These are phyloP conservation scores for Entomortierella parvispora DNA, from an alignment of 192 early-diverging fungal genomes.

Conservation along the genomic window DNA sequence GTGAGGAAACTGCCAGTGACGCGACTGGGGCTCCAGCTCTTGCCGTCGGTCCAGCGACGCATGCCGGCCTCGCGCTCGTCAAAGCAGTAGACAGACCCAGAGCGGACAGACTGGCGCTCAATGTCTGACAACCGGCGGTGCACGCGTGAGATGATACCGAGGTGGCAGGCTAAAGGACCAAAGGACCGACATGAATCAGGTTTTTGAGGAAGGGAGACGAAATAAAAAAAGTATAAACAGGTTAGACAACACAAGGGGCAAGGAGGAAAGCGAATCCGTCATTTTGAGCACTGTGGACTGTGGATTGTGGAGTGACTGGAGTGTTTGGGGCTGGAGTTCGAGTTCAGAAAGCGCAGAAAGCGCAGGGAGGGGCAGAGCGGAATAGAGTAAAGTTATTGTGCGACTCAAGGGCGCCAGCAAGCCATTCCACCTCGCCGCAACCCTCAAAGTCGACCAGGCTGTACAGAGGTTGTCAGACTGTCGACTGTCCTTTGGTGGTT, in stretches of 20 bases:
- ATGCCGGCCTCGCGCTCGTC: conserved; percentile 93
- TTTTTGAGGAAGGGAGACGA: too few species aligned
- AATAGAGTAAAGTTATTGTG: too few species aligned
- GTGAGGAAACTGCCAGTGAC: conserved; percentile 91
- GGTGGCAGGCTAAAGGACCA: conserved; percentile 71
- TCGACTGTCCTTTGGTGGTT: too few species aligned
- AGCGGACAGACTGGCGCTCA: conserved; percentile 82
- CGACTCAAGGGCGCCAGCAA: too few species aligned
- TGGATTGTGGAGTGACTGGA: not conserved
- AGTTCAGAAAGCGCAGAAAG: not conserved
- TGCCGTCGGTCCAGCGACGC: conserved; percentile 93
- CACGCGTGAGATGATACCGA: conserved; percentile 76
- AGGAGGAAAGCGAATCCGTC: not conserved
- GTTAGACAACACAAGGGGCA: conserved; percentile 2
- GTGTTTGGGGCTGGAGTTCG: not conserved
- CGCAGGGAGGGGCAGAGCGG: not conserved
- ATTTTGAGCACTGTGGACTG: not conserved
- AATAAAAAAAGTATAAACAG: not conserved
- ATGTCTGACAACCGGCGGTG: conserved; percentile 85
- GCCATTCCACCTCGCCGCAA: too few species aligned
- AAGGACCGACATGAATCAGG: not conserved
- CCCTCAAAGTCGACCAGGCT: too few species aligned
- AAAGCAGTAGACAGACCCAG: conserved; percentile 92
- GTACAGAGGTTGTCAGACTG: too few species aligned
- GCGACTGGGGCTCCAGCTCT: conserved; percentile 88